These are phyloP conservation scores for Helichrysum umbraculigerum DNA, from an alignment of 129 eudicot species.

Conservation along the genomic window DNA sequence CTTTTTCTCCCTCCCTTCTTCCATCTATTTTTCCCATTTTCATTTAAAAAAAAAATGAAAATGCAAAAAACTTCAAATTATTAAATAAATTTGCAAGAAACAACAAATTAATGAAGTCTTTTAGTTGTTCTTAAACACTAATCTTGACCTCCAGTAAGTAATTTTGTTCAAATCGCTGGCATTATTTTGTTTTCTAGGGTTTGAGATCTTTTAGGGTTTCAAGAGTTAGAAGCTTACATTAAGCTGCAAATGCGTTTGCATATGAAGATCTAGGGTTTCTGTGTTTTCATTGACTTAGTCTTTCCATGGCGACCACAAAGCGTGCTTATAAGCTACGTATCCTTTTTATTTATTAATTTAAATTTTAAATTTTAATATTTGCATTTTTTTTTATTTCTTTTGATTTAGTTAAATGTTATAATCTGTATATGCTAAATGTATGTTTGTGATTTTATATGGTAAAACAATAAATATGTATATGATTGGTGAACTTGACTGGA, in stretches of 20 bases:
- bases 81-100: background rate
- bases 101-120: constrained; percentile 6
- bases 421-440: background rate
- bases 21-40: background rate
- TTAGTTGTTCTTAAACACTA: constrained; percentile 8
- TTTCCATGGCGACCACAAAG: constrained; percentile 63
- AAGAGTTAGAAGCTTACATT: constrained; percentile 18
- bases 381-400: background rate
- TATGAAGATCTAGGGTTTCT: constrained; percentile 39
- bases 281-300: constrained; percentile 19
- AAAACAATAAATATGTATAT: background rate
- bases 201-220: constrained; percentile 31
- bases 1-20: constrained; percentile 31
- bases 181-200: constrained; percentile 33
- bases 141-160: constrained; percentile 2
- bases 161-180: background rate
- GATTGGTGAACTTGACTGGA: constrained; percentile 26
- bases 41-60: constrained; percentile 6
- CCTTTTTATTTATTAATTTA: constrained; percentile 42
- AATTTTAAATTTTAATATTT: background rate
- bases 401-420: constrained; percentile 21
- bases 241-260: constrained; percentile 20
- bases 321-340: constrained; percentile 99
- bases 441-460: constrained; percentile 1
- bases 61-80: constrained; percentile 5